A percentile compares a stretch with the other conserved stretches of the same genome.
Conservation (phyloP, 2,329 filamentous ascomycete species). For the Lojkania enalia region DNA sequence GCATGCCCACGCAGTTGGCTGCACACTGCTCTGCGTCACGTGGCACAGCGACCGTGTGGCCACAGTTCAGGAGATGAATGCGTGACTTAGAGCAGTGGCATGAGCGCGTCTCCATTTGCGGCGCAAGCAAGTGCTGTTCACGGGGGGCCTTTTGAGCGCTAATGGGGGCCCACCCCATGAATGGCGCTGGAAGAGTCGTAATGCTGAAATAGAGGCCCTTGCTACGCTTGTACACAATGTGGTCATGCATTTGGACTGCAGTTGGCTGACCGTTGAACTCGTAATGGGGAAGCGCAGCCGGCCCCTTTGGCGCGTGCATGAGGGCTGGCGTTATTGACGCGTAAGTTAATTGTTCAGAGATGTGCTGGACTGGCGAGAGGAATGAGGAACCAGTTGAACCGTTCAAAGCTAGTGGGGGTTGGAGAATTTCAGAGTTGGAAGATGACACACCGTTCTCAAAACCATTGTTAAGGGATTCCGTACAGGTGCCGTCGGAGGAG, state of each 20-base stretch:
- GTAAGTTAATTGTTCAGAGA: no score
- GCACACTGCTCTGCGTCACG: conserved; percentile 16
- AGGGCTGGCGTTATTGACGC: no score
- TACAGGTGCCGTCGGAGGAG: no score
- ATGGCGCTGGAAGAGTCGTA: conserved; percentile 10
- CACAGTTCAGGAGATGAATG: conserved; percentile 17
- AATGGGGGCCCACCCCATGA: conserved; percentile 10
- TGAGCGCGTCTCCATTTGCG: conserved; percentile 17
- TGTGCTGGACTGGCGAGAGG: no score
- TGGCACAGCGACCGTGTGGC: conserved; percentile 15
- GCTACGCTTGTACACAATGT: conserved; percentile 1
- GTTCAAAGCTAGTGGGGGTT: no score
- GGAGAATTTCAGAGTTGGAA: no score
- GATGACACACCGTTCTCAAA: no score
- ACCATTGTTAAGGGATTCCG: no score
- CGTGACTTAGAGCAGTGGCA: conserved; percentile 13
- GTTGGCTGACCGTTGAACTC: background rate
- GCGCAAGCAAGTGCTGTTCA: background rate
- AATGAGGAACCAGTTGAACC: no score
- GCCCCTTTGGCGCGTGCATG: no score
- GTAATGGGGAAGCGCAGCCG: no score
- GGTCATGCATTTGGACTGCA: conserved; percentile 4
- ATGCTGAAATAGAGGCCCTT: conserved; percentile 8
- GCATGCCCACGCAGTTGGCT: conserved; percentile 14
- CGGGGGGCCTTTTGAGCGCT: no score